Evolutionary conservation across 2,329 filamentous ascomycete species (phyloP).

Genomic region (Aspergillus tamarii): DNA sequence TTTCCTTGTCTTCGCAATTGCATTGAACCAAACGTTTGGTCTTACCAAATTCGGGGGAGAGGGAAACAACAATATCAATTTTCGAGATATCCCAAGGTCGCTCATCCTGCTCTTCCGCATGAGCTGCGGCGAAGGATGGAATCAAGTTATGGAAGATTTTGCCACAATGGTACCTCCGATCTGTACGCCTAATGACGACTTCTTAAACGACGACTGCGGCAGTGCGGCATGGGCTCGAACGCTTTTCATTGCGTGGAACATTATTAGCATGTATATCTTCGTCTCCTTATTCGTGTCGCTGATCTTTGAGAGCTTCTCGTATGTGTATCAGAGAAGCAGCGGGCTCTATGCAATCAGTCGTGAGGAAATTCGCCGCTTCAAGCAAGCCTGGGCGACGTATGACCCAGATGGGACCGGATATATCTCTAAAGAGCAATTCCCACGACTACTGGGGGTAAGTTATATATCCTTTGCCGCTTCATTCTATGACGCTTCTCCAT

Average conservation of each 20-base stretch:
- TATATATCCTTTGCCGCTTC: conserved; percentile 13
- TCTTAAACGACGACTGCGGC: conserved; percentile 90
- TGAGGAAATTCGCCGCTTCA: conserved; percentile 94
- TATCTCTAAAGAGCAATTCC: conserved; percentile 87
- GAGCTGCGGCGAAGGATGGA: conserved; percentile 96
- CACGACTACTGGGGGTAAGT: conserved; percentile 76
- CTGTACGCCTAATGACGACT: conserved; percentile 72
- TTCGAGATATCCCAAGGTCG: conserved; percentile 90
- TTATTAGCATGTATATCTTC: conserved; percentile 99
- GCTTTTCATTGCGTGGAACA: conserved; percentile 96
- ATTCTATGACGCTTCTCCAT: conserved; percentile 13
- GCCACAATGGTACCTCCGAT: conserved; percentile 77
- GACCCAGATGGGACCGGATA: conserved; percentile 90
- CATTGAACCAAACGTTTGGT: conserved; percentile 92
- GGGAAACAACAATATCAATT: conserved; percentile 81
- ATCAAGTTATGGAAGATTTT: conserved; percentile 94
- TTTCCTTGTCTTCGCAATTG: conserved; percentile 95
- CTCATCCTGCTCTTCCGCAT: conserved; percentile 90
- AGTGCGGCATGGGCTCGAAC: conserved; percentile 85
- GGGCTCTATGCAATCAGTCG: conserved; percentile 88
- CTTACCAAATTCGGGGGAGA: conserved; percentile 80
- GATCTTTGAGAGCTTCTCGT: conserved; percentile 99
- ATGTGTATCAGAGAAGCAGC: conserved; percentile 95
- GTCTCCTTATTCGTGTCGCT: conserved; percentile 97
- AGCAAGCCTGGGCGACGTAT: conserved; percentile 95